A percentile compares a stretch with the other conserved stretches of the same genome.
These are phyloP conservation scores for Davidsoniella eucalypti DNA, from an alignment of 2,329 filamentous ascomycete species.

Conservation along the genomic window DNA sequence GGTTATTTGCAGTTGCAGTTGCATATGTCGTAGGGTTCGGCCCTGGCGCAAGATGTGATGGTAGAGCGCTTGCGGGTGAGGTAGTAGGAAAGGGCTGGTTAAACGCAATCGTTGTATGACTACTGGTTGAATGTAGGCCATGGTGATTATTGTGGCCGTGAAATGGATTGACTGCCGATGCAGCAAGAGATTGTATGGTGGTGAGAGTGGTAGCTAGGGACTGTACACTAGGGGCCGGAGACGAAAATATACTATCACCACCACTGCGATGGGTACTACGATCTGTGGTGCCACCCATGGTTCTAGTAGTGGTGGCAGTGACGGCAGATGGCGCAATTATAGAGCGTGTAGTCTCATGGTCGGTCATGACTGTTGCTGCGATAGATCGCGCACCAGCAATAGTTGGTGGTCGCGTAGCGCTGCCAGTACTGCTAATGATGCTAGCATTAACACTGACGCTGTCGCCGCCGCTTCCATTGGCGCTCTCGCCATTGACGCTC, in stretches of 20 bases:
- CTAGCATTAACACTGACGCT: conserved; percentile 11
- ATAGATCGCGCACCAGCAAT: conserved; percentile 46
- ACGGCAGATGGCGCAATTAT: conserved; percentile 45
- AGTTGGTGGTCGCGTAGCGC: conserved; percentile 31
- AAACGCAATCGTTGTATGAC: conserved; percentile 32
- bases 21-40: conserved; percentile 61
- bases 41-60: conserved; percentile 47
- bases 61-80: conserved; percentile 53
- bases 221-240: conserved; percentile 62
- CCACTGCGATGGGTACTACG: conserved; percentile 39
- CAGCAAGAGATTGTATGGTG: conserved; percentile 61
- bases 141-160: conserved; percentile 23
- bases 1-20: conserved; percentile 64
- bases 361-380: conserved; percentile 70
- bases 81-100: conserved; percentile 47
- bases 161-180: conserved; percentile 20
- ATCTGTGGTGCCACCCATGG: conserved; percentile 48
- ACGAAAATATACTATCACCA: conserved; percentile 63
- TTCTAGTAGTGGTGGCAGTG: conserved; percentile 54
- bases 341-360: conserved; percentile 58
- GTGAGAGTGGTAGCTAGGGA: conserved; percentile 73
- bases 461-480: conserved; percentile 23
- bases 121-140: conserved; percentile 20
- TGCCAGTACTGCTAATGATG: conserved; percentile 8
- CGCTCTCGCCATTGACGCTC: conserved; percentile 40